Evolutionary conservation across 2,329 filamentous ascomycete genomes (phyloP), one percentile per base, ranked within the genome.

Genomic region (Teratosphaeria pseudoeucalypti): DNA sequence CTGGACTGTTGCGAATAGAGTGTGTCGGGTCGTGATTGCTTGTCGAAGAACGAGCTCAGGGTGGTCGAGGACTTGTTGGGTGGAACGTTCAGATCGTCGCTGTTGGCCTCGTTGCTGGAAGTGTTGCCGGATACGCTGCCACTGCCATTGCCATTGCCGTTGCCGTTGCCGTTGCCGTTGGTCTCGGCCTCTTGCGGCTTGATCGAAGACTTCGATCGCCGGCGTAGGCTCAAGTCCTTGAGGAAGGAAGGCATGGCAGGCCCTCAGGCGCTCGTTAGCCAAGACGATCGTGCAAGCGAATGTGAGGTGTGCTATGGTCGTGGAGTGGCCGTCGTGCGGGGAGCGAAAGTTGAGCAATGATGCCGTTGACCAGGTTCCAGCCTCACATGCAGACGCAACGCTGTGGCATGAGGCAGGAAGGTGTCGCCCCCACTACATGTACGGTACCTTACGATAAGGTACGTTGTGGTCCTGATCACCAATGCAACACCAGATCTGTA

Each of bases 131-230:
- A 64, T 29, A 62, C 83, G 26, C 78, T 68, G 64, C 55, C 62
- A 60, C 61, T 66, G 6, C 43, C 43, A 59, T 58, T 26, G 60
- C 55, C 34, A 62, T 65, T 54, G 60, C 58, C 12, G 60, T 58
- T 55, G 52, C 5, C 3, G 61, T 65, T 54, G 60, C 58, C 12
- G 61, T 58, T 55, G 52, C 5, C 3, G 11, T 54, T 32, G 43
- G 19, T 23, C 19, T 49, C 43, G 19, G 43, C 16, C n/a, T 65
- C 62, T 14, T 43, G 60, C 23, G 84, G 85, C 61, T 82, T 84
- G 75, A 91, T 87, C 78, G 85, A 91, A 62, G 85, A 82, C 73
- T 81, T 86, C 59, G 89, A 94, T 67, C 87, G 86, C 67, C 89
- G 84, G 67, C 89, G 87, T 59, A 95, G 76, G 19, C 27, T 26